Percentiles rank a stretch among this genome's conserved stretches.
Conservation (phyloP, 2,329 filamentous ascomycete genomes). For the Ophiocordyceps camponoti-rufipedis region DNA sequence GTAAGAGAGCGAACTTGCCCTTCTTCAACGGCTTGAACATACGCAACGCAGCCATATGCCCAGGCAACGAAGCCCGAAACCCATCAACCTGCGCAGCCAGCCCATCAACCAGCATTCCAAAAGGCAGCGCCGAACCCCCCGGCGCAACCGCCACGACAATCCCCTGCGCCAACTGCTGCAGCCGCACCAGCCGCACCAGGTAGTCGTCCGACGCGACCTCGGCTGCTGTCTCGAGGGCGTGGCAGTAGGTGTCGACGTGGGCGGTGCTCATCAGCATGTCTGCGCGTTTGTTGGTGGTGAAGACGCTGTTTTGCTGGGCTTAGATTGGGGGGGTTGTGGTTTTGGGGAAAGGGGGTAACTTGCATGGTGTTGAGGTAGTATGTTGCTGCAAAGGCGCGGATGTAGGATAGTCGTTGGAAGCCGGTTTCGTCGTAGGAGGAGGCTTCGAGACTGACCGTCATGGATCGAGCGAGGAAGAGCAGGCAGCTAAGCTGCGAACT, state of each 20-base stretch:
- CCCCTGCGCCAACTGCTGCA: slow-evolving; percentile 28
- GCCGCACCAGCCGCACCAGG: slow-evolving; percentile 24
- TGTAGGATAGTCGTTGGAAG: slow-evolving; percentile 19
- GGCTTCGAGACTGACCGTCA: slow-evolving; percentile 23
- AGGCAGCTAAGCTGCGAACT: slow-evolving; percentile 31
- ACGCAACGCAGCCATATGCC: slow-evolving; percentile 17
- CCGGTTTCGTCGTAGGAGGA: slow-evolving; percentile 7
- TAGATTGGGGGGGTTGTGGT: neutral
- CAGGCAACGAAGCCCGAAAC: slow-evolving; percentile 17
- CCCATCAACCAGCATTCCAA: slow-evolving; percentile 21
- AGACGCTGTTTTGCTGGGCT: slow-evolving; percentile 14
- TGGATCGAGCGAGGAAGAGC: slow-evolving; percentile 26
- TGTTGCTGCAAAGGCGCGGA: slow-evolving; percentile 28
- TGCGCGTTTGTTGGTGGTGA: slow-evolving; percentile 26
- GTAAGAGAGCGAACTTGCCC: no score
- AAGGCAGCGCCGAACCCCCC: slow-evolving; percentile 16
- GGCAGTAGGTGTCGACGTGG: slow-evolving; percentile 24
- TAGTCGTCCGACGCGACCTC: slow-evolving; percentile 25
- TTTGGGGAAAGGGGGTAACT: slow-evolving; percentile 7
- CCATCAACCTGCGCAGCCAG: slow-evolving; percentile 25
- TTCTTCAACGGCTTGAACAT: slow-evolving; percentile 2
- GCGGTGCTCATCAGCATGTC: slow-evolving; percentile 28
- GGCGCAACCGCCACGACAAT: slow-evolving; percentile 22
- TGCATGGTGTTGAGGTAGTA: slow-evolving; percentile 32
- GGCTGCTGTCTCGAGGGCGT: slow-evolving; percentile 20